phyloP scores from a whole-genome alignment of 108 stramenopile species.

The Mediolabrus comicus region DNA sequence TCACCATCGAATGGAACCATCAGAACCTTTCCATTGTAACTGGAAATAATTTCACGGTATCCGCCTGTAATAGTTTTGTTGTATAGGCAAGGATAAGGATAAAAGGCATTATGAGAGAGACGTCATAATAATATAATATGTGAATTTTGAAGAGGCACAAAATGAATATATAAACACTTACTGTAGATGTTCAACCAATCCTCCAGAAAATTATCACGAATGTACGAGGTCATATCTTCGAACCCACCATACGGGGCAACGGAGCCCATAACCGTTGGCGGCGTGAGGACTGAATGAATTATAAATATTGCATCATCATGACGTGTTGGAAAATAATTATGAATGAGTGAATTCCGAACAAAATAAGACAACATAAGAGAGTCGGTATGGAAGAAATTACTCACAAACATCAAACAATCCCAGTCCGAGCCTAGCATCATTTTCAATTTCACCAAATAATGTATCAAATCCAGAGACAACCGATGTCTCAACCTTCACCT shows the following conservation, averaged over 20 bases:
- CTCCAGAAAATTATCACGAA: background rate
- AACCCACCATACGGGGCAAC: conserved; percentile 22
- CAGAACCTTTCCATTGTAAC: conserved; percentile 9
- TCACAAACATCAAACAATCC: conserved; percentile 25
- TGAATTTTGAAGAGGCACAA: no score
- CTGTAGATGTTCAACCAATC: conserved; percentile 33
- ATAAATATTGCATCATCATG: no score
- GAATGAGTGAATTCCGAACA: background rate
- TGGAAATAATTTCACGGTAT: conserved; percentile 28
- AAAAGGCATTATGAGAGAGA: background rate
- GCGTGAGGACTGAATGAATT: conserved; percentile 21
- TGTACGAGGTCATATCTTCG: conserved; percentile 19
- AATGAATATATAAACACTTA: background rate
- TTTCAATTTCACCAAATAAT: conserved; percentile 7
- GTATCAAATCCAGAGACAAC: background rate
- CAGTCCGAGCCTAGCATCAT: conserved; percentile 16
- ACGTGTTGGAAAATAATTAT: background rate
- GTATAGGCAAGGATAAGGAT: background rate
- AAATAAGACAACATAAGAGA: background rate
- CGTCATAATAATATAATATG: background rate
- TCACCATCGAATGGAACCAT: conserved; percentile 51
- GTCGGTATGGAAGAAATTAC: background rate
- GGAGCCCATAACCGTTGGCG: conserved; percentile 21
- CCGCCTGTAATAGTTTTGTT: background rate
- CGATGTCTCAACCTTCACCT: background rate